A percentile compares a stretch with the other conserved stretches of the same genome.
Evolutionary conservation across 148 eudicot species (phyloP).

Genomic region (Persicaria maculosa): DNA sequence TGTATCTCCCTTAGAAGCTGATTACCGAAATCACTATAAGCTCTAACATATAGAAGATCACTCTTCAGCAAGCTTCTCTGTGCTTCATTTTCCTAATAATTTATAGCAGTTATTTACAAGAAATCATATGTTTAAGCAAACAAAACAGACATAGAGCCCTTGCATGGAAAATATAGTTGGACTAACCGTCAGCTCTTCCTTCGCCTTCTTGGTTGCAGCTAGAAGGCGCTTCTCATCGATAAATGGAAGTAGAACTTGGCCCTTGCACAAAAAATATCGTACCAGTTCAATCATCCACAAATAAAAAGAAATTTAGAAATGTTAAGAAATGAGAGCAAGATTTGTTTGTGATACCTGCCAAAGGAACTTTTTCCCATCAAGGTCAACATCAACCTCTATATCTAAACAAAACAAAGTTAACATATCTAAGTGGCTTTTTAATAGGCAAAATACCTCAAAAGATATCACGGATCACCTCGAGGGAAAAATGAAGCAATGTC

Average conservation of each 20-base stretch:
- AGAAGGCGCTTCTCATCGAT: slow-evolving; percentile 30
- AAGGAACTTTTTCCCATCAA: slow-evolving; percentile 41
- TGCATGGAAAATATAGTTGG: not conserved
- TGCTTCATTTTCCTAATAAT: slow-evolving; percentile 1
- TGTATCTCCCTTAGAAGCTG: not conserved
- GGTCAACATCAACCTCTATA: slow-evolving; percentile 48
- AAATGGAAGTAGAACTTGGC: slow-evolving; percentile 32
- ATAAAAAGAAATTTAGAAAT: not conserved
- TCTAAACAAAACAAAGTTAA: not conserved
- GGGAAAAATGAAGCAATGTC: slow-evolving; percentile 41
- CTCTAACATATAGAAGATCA: not conserved
- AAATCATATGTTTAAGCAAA: not conserved
- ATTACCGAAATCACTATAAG: not conserved
- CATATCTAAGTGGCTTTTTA: not conserved
- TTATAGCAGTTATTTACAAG: not conserved
- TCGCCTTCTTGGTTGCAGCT: slow-evolving; percentile 17
- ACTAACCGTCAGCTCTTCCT: slow-evolving; percentile 9
- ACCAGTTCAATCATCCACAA: not conserved
- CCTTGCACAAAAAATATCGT: slow-evolving; percentile 16
- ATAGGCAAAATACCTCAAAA: not conserved
- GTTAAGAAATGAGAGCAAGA: not conserved
- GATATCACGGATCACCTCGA: slow-evolving; percentile 19
- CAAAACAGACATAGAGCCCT: not conserved
- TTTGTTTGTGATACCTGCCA: slow-evolving; percentile 43
- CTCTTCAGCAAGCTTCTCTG: not conserved